phyloP scores from a whole-genome alignment of 2,329 filamentous ascomycete species.

The Fusarium poae region DNA sequence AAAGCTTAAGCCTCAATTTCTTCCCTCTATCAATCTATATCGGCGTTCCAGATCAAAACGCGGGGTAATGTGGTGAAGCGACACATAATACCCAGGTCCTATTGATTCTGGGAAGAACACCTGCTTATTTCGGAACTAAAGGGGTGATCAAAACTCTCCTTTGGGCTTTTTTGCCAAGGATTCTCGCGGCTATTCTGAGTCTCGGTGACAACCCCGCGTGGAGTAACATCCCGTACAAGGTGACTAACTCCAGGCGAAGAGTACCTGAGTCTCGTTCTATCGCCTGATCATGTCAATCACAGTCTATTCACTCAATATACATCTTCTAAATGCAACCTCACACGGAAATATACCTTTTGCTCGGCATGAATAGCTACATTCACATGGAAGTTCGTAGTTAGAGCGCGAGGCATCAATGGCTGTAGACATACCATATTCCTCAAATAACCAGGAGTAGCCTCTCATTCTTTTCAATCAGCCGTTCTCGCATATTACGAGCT shows the following conservation, averaged over 20 bases:
- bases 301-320: not conserved
- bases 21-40: not conserved
- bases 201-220: not conserved
- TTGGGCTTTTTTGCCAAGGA: not conserved
- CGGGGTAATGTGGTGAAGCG: not conserved
- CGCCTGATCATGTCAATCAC: not conserved
- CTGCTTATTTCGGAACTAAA: not conserved
- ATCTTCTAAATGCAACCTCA: accelerated
- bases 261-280: not conserved
- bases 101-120: not conserved
- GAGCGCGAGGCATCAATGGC: accelerated
- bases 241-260: not conserved
- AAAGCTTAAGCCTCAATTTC: no score
- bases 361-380: not conserved
- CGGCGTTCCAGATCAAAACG: not conserved
- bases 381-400: not conserved
- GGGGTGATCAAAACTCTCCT: not conserved
- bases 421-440: not conserved
- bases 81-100: not conserved
- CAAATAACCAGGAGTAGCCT: not conserved
- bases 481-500: accelerated
- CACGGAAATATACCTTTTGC: not conserved
- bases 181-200: not conserved
- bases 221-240: not conserved
- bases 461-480: not conserved